Conservation (phyloP, 768 basidiomycete genomes). For the Rhodocollybia butyracea region DNA sequence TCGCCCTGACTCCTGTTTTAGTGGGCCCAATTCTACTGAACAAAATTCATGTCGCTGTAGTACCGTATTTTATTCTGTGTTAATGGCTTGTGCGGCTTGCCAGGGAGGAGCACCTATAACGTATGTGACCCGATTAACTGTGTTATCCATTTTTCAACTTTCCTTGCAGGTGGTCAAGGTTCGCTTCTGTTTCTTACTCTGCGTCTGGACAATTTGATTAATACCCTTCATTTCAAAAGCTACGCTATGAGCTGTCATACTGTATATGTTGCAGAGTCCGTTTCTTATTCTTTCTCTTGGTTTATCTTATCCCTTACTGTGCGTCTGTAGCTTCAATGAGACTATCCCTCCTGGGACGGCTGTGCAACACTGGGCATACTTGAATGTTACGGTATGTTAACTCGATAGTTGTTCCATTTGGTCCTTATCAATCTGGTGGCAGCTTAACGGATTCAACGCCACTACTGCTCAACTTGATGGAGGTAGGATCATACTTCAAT, state of each 20-base stretch:
- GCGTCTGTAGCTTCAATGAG: neutral
- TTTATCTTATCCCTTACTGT: neutral
- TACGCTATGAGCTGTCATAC: constrained; percentile 1
- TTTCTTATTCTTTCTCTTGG: neutral
- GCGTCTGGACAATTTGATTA: too few species aligned
- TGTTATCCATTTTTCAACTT: neutral
- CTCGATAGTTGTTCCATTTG: neutral
- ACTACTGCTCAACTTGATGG: neutral
- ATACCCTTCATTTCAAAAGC: too few species aligned
- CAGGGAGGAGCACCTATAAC: neutral
- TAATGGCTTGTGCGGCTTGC: constrained; percentile 6
- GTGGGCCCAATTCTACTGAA: neutral
- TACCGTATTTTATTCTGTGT: constrained; percentile 3
- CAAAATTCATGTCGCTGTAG: constrained; percentile 7
- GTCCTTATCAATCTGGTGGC: neutral
- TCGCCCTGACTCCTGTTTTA: too few species aligned
- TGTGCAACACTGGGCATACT: constrained; percentile 3
- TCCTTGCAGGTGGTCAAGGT: neutral
- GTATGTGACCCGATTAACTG: neutral
- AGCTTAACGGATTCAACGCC: neutral
- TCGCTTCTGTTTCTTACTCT: too few species aligned
- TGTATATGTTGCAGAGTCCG: constrained; percentile 1
- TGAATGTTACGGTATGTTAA: neutral
- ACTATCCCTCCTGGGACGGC: constrained; percentile 1
- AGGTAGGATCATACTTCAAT: neutral